Conservation (phyloP, 257 asterid species). For the Nicotiana tomentosiformis region DNA sequence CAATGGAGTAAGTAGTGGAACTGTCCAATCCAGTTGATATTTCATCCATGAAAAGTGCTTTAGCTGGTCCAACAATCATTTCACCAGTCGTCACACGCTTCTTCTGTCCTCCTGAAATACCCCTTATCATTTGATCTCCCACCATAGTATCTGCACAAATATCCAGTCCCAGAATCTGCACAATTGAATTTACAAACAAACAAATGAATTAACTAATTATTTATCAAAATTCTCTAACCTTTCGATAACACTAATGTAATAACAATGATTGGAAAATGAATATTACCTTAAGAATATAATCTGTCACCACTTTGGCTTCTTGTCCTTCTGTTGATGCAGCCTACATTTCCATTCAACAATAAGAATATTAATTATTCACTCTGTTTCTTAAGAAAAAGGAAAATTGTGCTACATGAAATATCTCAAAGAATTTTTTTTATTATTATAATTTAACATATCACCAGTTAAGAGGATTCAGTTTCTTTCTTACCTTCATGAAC, state of each 20-base stretch:
- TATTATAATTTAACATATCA: neutral
- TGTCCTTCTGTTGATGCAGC: slow-evolving; percentile 66
- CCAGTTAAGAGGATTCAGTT: neutral
- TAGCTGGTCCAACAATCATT: slow-evolving; percentile 38
- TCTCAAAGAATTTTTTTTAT: neutral
- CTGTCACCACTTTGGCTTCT: slow-evolving; percentile 52
- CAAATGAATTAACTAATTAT: neutral
- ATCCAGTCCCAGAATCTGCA: slow-evolving; percentile 36
- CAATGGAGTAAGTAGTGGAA: slow-evolving; percentile 38
- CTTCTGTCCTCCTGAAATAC: slow-evolving; percentile 40
- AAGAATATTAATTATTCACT: neutral
- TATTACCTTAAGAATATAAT: slow-evolving; percentile 53
- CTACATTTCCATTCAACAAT: slow-evolving; percentile 20
- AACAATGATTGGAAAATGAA: neutral
- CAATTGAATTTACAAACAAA: neutral
- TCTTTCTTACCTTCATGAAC: slow-evolving; percentile 41
- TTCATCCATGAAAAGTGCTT: slow-evolving; percentile 37
- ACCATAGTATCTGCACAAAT: slow-evolving; percentile 38
- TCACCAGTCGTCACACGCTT: slow-evolving; percentile 44
- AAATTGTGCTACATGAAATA: neutral
- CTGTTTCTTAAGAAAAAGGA: neutral
- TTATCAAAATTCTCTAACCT: neutral
- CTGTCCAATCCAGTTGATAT: slow-evolving; percentile 44
- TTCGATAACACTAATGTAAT: neutral
- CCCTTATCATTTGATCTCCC: slow-evolving; percentile 41